A percentile compares a stretch with the other conserved stretches of the same genome.
These are phyloP conservation scores for Epicoccum sorghinum DNA, from an alignment of 2,329 filamentous ascomycete genomes.

Conservation along the genomic window DNA sequence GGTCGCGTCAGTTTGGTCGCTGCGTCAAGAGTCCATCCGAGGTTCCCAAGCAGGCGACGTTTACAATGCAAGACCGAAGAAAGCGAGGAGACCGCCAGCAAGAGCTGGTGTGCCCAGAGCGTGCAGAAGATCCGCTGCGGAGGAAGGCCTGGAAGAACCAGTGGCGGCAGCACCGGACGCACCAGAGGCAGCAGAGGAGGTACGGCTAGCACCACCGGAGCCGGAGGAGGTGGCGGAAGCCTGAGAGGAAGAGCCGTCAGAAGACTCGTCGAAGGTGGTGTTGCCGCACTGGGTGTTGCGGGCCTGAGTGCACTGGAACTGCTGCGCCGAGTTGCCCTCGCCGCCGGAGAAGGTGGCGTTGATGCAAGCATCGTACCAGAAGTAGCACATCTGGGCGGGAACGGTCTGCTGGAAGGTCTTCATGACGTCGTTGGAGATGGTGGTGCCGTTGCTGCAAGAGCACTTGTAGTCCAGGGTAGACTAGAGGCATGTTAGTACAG, in stretches of 20 bases:
- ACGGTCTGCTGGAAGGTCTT: slow-evolving; percentile 63
- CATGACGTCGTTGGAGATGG: slow-evolving; percentile 48
- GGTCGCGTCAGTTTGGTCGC: too few species aligned
- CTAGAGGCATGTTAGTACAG: slow-evolving; percentile 46
- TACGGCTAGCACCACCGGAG: slow-evolving; percentile 21
- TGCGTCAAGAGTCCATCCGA: too few species aligned
- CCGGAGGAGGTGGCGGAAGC: slow-evolving; percentile 24
- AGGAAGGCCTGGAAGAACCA: slow-evolving; percentile 36
- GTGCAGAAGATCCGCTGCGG: slow-evolving; percentile 45
- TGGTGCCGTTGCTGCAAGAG: slow-evolving; percentile 62
- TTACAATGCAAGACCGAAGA: slow-evolving; percentile 65
- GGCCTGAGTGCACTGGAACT: slow-evolving; percentile 53
- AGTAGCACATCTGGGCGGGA: slow-evolving; percentile 65
- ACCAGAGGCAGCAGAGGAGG: slow-evolving; percentile 26
- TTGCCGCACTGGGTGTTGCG: slow-evolving; percentile 58
- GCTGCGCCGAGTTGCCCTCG: slow-evolving; percentile 45
- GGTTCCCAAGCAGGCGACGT: background rate
- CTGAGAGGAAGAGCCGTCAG: slow-evolving; percentile 18
- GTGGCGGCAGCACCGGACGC: slow-evolving; percentile 23
- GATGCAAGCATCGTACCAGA: slow-evolving; percentile 55
- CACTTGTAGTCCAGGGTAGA: slow-evolving; percentile 61
- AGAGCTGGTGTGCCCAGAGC: slow-evolving; percentile 58
- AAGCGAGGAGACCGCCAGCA: slow-evolving; percentile 59
- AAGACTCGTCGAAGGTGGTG: slow-evolving; percentile 44
- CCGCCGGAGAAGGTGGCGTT: slow-evolving; percentile 32